phyloP scores from a whole-genome alignment of 2,329 filamentous ascomycete species.

The Penicillium verrucosum region DNA sequence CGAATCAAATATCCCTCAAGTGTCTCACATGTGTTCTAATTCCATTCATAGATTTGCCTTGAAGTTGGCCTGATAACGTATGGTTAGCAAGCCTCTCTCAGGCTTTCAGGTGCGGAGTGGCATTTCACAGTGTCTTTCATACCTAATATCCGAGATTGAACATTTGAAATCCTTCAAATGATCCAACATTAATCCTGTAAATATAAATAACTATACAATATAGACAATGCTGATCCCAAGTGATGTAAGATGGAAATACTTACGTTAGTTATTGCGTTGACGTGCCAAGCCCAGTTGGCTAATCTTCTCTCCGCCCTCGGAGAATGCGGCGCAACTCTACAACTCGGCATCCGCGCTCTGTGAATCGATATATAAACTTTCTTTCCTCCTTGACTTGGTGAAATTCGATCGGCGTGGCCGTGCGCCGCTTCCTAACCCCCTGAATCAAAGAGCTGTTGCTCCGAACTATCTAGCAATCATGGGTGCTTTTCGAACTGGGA shows the following conservation, averaged over 20 bases:
- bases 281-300: constrained; percentile 6
- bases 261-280: not conserved
- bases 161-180: not conserved
- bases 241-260: too few relatives aligned
- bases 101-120: not conserved
- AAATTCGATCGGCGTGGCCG: constrained; percentile 18
- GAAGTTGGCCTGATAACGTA: too few relatives aligned
- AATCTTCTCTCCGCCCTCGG: constrained; percentile 7
- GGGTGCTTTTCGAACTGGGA: constrained; percentile 28
- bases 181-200: not conserved
- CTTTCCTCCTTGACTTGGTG: not conserved
- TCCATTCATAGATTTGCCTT: not conserved
- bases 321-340: not conserved
- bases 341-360: not conserved
- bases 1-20: not conserved
- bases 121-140: not conserved
- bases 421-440: constrained; percentile 18
- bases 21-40: not conserved
- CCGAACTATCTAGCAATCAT: constrained; percentile 13
- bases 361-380: not conserved
- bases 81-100: not conserved
- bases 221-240: not conserved
- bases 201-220: too few relatives aligned
- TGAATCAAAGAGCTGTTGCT: constrained; percentile 1
- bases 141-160: not conserved